Base-by-base conservation (phyloP, 2,329 filamentous ascomycete species). In the Microdochium bolleyi region DNA sequence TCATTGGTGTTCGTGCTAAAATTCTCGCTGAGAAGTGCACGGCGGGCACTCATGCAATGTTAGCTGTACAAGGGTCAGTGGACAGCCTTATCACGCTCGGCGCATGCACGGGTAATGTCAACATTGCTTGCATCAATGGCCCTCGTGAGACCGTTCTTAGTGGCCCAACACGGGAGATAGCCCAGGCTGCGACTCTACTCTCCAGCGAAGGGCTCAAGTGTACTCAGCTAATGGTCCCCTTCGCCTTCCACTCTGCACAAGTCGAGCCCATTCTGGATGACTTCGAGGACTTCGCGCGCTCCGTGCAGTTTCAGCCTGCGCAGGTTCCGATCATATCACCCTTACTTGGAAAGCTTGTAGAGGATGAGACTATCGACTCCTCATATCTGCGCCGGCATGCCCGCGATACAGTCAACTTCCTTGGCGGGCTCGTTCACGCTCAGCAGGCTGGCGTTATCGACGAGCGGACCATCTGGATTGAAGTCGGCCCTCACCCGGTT, bases 111-210 rank as follows among this genome's bases (percentile, higher is more conserved):
- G 52, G 57, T 60, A 70, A 67, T 4, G 64, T 76, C 51, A 78
- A 79, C 38, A 60, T 81, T 30, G 85, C 89, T 16, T 94, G 89
- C 71, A 79, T 90, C 64, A 95, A 95, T 60, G 83, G 85, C 0
- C 83, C 85, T 0, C 75, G 82, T 50, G 87, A 90, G 64, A 91
- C 84, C 10, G 89, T 94, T 2, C 73, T 94, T n/a, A 82, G 80
- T 55, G 78, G 77, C 10, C 61, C 64, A 10, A 68, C 70, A 0
- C 60, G 61, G 1, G 67, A 75, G 51, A 70, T 80, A 38, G 61
- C 67, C 3, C 64, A 71, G 19, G 58, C 63, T 34, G 64, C 66
- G 4, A 61, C 64, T 48, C 61, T 72, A 27, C 72, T 87, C 3
- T 65, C 72, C 14, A 65, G 68, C 7, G 71, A 75, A 53, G 79